These are phyloP conservation scores for Porcisia hertigi DNA, from an alignment of 208 protist genomes.

Conservation along the genomic window DNA sequence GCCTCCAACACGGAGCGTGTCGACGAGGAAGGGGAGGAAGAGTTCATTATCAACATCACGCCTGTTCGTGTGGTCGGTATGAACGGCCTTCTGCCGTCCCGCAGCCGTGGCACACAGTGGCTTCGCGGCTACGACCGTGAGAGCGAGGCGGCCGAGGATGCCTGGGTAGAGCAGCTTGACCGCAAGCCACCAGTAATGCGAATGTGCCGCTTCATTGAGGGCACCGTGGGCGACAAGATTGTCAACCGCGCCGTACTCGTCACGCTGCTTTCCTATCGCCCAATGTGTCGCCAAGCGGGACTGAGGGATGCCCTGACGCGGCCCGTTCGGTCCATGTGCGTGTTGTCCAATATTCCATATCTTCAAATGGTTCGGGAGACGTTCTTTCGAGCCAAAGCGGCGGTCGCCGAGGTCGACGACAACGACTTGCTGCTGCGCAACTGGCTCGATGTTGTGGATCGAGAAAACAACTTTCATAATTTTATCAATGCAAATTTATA, in stretches of 20 bases:
- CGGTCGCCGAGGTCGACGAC: constrained; percentile 47
- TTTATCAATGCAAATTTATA: constrained; percentile 46
- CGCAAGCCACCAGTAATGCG: constrained; percentile 44
- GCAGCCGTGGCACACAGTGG: constrained; percentile 51
- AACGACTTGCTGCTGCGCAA: constrained; percentile 33
- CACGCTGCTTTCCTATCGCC: constrained; percentile 37
- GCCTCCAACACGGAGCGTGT: constrained; percentile 25
- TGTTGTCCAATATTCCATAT: constrained; percentile 48
- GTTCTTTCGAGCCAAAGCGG: constrained; percentile 45
- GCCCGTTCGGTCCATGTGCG: constrained; percentile 48
- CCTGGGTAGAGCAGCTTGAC: constrained; percentile 29
- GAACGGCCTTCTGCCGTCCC: constrained; percentile 41
- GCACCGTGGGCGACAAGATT: constrained; percentile 41
- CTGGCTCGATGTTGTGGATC: constrained; percentile 36
- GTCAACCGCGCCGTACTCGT: constrained; percentile 43
- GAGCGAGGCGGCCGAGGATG: constrained; percentile 29
- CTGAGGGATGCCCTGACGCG: constrained; percentile 41
- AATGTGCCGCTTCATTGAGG: constrained; percentile 50
- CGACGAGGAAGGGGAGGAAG: constrained; percentile 31
- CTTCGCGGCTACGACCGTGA: constrained; percentile 39
- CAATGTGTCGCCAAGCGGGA: constrained; percentile 36
- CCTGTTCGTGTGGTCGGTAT: constrained; percentile 52
- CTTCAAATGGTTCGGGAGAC: constrained; percentile 55
- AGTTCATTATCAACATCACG: constrained; percentile 47
- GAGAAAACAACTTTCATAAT: constrained; percentile 49